A percentile compares a stretch with the other conserved stretches of the same genome.
phyloP scores from a whole-genome alignment of 345 rosid species.

The Corymbia maculata region DNA sequence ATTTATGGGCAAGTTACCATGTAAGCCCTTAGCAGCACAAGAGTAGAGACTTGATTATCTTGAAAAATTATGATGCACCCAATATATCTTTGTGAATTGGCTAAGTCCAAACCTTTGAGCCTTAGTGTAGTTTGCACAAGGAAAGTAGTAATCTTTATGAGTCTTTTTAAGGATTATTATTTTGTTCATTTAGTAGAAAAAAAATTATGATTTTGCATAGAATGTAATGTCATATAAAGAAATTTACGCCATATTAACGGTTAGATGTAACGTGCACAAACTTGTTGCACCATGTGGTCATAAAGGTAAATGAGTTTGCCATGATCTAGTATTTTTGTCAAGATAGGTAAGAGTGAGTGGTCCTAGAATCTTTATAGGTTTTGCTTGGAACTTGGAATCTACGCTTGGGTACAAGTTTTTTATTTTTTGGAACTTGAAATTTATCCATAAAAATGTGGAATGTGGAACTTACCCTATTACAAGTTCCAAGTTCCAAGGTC shows the following conservation, averaged over 20 bases:
- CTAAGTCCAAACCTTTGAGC: neutral
- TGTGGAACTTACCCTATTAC: too few relatives aligned
- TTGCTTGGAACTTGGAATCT: too few relatives aligned
- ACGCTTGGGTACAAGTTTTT: too few relatives aligned
- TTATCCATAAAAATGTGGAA: too few relatives aligned
- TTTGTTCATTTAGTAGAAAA: accelerated
- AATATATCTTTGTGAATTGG: neutral
- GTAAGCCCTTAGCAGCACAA: neutral
- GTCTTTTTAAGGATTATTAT: neutral
- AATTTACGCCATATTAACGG: neutral
- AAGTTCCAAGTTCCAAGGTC: too few relatives aligned
- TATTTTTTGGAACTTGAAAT: too few relatives aligned
- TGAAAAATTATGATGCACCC: neutral
- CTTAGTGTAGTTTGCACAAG: neutral
- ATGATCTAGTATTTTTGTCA: accelerated
- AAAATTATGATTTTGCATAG: neutral
- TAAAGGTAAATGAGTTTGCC: neutral
- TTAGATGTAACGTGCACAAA: accelerated
- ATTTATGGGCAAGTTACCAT: too few relatives aligned
- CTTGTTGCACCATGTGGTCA: neutral
- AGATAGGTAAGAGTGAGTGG: neutral
- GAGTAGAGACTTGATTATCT: neutral
- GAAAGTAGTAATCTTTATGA: neutral
- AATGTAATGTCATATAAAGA: neutral
- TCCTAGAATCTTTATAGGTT: too few relatives aligned